A percentile compares a stretch with the other conserved stretches of the same genome.
phyloP scores from a whole-genome alignment of 1,284 basidiomycete species.

The Naganishia liquefaciens region DNA sequence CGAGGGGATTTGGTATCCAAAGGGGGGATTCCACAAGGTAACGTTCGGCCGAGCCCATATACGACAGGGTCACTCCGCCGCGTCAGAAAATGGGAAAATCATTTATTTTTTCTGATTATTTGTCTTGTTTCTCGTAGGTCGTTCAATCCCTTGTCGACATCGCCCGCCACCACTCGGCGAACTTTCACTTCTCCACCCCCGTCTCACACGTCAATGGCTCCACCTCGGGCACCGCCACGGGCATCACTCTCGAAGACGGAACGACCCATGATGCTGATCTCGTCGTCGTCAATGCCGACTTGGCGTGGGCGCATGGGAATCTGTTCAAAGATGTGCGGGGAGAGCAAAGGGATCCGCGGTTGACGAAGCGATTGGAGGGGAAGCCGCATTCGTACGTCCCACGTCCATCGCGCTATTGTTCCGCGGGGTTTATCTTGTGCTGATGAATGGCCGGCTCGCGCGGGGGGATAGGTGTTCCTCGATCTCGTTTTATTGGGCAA shows the following conservation, averaged over 20 bases:
- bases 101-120: too few relatives aligned
- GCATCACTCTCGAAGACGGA: conserved; percentile 55
- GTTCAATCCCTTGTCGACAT: conserved; percentile 56
- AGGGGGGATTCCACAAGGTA: conserved; percentile 57
- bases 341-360: conserved; percentile 35
- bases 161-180: conserved; percentile 54
- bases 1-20: conserved; percentile 60
- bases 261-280: conserved; percentile 55
- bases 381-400: conserved; percentile 48
- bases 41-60: not conserved
- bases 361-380: conserved; percentile 41
- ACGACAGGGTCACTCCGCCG: not conserved
- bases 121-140: too few relatives aligned
- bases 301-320: conserved; percentile 59
- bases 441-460: too few relatives aligned
- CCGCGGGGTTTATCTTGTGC: not conserved
- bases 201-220: conserved; percentile 53
- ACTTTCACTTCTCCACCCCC: conserved; percentile 53
- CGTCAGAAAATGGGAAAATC: too few relatives aligned
- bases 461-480: conserved; percentile 55
- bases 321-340: conserved; percentile 48
- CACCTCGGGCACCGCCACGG: conserved; percentile 44
- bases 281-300: conserved; percentile 59
- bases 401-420: not conserved
- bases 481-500: conserved; percentile 61